A percentile compares a stretch with the other conserved stretches of the same genome.
phyloP scores from a whole-genome alignment of 176 grass and related monocot genomes.

The Avena sativa region DNA sequence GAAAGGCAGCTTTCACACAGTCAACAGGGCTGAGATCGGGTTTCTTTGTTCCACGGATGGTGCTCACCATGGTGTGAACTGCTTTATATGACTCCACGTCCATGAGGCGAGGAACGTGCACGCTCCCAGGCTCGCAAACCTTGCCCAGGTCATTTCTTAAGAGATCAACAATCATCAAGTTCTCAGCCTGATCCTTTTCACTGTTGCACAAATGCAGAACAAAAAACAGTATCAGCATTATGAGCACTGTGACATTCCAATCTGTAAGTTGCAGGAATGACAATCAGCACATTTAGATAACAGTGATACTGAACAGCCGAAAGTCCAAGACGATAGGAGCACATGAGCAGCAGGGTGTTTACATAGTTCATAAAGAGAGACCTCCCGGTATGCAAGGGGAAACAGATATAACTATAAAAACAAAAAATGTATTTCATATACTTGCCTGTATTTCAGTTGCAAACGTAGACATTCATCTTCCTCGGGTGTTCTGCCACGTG shows the following conservation, averaged over 20 bases:
- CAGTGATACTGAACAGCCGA: background rate
- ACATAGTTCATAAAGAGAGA: background rate
- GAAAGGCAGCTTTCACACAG: conserved; percentile 88
- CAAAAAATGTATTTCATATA: background rate
- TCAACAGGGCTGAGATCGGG: conserved; percentile 56
- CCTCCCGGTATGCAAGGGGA: background rate
- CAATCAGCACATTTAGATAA: background rate
- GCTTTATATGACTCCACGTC: conserved; percentile 86
- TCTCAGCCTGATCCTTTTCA: conserved; percentile 98
- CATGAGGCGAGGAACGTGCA: conserved; percentile 82
- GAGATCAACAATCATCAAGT: conserved; percentile 98
- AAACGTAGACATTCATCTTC: conserved; percentile 86
- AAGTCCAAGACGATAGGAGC: background rate
- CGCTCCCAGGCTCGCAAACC: conserved; percentile 77
- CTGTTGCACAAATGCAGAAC: conserved; percentile 49
- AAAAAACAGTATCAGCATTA: conserved; percentile 27
- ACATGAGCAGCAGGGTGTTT: background rate
- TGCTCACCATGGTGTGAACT: conserved; percentile 97
- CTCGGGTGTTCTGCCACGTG: conserved; percentile 79
- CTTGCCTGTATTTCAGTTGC: conserved; percentile 94
- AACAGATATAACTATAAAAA: background rate
- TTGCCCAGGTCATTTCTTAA: conserved; percentile 88
- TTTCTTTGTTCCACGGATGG: conserved; percentile 69
- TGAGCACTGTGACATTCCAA: background rate
- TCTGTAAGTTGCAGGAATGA: background rate